These are phyloP conservation scores for Triticum timopheevii DNA, from an alignment of 176 grass and related monocot species.

Conservation along the genomic window DNA sequence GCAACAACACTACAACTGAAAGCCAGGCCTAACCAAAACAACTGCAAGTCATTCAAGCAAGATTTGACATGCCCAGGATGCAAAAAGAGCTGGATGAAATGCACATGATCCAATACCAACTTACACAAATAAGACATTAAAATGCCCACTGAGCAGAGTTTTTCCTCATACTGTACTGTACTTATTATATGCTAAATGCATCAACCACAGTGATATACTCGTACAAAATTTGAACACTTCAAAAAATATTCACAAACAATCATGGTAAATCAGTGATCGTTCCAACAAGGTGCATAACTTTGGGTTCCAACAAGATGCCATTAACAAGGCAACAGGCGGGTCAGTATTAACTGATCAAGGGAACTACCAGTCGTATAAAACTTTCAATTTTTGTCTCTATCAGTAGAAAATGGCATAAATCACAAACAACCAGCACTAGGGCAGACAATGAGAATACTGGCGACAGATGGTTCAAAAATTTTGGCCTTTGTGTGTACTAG, in stretches of 20 bases:
- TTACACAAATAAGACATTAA: background rate
- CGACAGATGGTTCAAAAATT: background rate
- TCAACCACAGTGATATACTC: background rate
- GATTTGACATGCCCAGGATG: background rate
- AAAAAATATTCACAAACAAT: background rate
- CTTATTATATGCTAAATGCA: background rate
- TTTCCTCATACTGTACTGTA: background rate
- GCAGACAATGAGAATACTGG: background rate
- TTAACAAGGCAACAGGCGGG: no score
- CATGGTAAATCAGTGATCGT: background rate
- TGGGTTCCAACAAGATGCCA: background rate
- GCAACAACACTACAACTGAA: background rate
- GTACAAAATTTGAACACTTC: background rate
- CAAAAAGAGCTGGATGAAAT: background rate
- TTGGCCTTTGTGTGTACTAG: background rate
- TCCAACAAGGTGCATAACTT: no score
- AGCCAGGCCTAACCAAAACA: background rate
- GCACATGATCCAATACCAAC: background rate
- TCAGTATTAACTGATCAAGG: no score
- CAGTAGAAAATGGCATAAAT: background rate
- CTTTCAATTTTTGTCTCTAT: background rate
- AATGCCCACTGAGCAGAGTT: background rate
- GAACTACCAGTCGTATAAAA: background rate
- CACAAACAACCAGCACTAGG: background rate
- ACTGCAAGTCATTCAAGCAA: background rate